These are phyloP conservation scores for Nadsonia commutata DNA, from an alignment of 1,139 yeast species.

Conservation along the genomic window DNA sequence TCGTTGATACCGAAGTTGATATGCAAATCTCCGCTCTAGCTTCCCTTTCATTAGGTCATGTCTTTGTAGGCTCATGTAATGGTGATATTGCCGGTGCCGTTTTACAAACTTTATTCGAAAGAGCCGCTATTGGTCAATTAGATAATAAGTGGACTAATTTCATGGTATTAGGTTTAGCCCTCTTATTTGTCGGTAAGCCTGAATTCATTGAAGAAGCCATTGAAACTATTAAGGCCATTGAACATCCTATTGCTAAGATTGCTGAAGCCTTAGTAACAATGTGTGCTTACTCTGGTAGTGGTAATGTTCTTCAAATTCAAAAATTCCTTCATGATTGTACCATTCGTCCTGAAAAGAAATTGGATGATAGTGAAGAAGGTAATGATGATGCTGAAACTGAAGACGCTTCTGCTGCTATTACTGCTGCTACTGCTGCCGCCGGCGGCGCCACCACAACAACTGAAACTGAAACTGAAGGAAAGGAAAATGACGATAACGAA, in stretches of 20 bases:
- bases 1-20: slow-evolving; percentile 61
- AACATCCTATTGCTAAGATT: slow-evolving; percentile 83
- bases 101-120: slow-evolving; percentile 77
- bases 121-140: slow-evolving; percentile 53
- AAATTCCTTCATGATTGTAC: slow-evolving; percentile 80
- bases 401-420: slow-evolving; percentile 13
- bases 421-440: slow-evolving; percentile 15
- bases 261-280: slow-evolving; percentile 82
- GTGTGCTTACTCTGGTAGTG: slow-evolving; percentile 96
- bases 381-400: slow-evolving; percentile 21
- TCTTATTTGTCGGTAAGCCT: slow-evolving; percentile 84
- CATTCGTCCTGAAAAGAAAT: slow-evolving; percentile 31
- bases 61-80: slow-evolving; percentile 89
- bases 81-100: slow-evolving; percentile 89
- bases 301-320: slow-evolving; percentile 92
- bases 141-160: slow-evolving; percentile 80
- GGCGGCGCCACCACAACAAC: slow-evolving; percentile 13
- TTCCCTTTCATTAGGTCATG: slow-evolving; percentile 84
- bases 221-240: slow-evolving; percentile 90
- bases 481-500: slow-evolving; percentile 13
- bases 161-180: slow-evolving; percentile 83
- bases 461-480: slow-evolving; percentile 12
- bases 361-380: slow-evolving; percentile 33
- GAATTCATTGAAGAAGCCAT: slow-evolving; percentile 92
- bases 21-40: slow-evolving; percentile 77